These are phyloP conservation scores for Triticum turgidum DNA, from an alignment of 176 grass and related monocot genomes.

Conservation along the genomic window DNA sequence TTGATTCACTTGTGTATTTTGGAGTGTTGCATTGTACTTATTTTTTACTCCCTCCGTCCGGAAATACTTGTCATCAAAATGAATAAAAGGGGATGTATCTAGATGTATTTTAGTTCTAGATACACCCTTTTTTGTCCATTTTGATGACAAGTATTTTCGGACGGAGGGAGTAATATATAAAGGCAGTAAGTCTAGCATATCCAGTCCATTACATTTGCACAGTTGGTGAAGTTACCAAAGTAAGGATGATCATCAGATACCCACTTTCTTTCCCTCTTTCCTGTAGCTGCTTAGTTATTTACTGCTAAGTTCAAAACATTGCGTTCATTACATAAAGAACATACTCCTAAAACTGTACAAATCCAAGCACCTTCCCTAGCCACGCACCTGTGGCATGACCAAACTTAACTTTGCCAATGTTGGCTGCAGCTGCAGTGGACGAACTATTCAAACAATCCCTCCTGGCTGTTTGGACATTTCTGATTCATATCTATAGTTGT, in stretches of 20 bases:
- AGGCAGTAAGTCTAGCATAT: neutral
- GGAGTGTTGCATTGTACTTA: neutral
- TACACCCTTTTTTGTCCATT: no score
- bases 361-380: neutral
- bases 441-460: neutral
- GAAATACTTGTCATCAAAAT: no score
- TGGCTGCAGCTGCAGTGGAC: neutral
- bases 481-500: neutral
- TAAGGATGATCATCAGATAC: neutral
- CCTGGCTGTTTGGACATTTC: neutral
- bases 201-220: neutral
- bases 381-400: neutral
- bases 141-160: no score
- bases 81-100: no score
- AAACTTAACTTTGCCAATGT: neutral
- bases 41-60: neutral
- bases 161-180: neutral
- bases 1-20: neutral
- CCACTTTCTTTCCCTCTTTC: neutral
- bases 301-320: neutral
- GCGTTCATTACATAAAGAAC: neutral
- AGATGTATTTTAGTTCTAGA: no score
- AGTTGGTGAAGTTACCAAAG: slow-evolving; percentile 4
- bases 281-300: neutral
- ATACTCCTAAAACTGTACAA: neutral